phyloP scores from a whole-genome alignment of 1,139 yeast genomes.

The Pichia sp. region DNA sequence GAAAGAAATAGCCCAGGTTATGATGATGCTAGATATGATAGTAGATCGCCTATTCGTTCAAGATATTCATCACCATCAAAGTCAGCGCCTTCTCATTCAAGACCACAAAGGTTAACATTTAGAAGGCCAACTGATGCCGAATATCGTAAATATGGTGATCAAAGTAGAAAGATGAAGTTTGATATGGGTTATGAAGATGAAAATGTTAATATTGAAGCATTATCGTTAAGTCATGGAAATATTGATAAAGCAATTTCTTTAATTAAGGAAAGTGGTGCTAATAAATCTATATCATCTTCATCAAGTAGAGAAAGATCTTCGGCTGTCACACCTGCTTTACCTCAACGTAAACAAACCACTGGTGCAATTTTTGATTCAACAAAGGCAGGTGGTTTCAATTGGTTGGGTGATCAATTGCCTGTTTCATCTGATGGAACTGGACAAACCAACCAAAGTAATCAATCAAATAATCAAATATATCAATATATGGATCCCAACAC shows the following conservation, averaged over 20 bases:
- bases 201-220: conserved; percentile 45
- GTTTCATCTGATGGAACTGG: conserved; percentile 26
- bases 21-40: conserved; percentile 7
- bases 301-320: background rate
- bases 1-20: conserved; percentile 14
- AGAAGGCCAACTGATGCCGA: conserved; percentile 36
- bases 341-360: conserved; percentile 36
- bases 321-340: conserved; percentile 36
- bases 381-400: conserved; percentile 29
- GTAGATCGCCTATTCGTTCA: background rate
- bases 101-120: conserved; percentile 6
- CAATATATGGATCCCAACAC: conserved; percentile 60
- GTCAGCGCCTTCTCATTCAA: background rate
- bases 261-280: conserved; percentile 29
- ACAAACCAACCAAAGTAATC: conserved; percentile 9
- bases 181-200: conserved; percentile 43
- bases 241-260: conserved; percentile 44
- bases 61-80: conserved; percentile 7
- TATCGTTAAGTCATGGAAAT: conserved; percentile 42
- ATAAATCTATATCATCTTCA: conserved; percentile 1
- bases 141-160: conserved; percentile 35
- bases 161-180: conserved; percentile 35
- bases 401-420: conserved; percentile 31
- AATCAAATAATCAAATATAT: conserved; percentile 33
- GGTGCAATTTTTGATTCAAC: conserved; percentile 26